Evolutionary conservation across 805 yeast genomes (phyloP).

Genomic region (Peterozyma xylosa): DNA sequence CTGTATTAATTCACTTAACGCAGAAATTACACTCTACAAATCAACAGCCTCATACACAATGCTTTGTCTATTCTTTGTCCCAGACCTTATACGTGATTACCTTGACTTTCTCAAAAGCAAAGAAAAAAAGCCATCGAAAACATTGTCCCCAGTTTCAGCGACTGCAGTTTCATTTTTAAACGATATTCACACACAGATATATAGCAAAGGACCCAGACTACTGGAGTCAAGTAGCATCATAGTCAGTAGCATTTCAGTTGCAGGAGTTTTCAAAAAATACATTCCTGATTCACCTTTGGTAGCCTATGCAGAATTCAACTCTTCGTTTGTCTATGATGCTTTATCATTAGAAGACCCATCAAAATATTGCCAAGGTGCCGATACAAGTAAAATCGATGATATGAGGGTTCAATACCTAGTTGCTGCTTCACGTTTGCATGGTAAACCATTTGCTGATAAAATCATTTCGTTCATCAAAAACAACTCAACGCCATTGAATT

Average conservation of each 20-base stretch:
- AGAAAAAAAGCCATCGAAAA: too few relatives aligned
- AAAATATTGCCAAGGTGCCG: constrained; percentile 13
- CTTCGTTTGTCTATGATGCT: constrained; percentile 3
- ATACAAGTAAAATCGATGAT: constrained; percentile 11
- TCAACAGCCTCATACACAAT: too few relatives aligned
- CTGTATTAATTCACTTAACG: neutral
- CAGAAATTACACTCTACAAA: too few relatives aligned
- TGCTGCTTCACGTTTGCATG: constrained; percentile 14
- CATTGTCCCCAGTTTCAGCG: neutral
- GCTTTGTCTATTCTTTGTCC: too few relatives aligned
- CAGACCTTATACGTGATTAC: too few relatives aligned
- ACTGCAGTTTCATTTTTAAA: constrained; percentile 1
- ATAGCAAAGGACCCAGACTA: constrained; percentile 4
- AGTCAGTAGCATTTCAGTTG: constrained; percentile 8
- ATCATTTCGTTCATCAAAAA: constrained; percentile 2
- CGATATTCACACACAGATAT: constrained; percentile 2
- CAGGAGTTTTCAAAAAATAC: constrained; percentile 3
- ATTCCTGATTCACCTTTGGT: constrained; percentile 4
- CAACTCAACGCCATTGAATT: constrained; percentile 3
- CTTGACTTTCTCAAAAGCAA: too few relatives aligned
- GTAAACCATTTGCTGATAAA: neutral
- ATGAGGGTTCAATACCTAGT: constrained; percentile 19
- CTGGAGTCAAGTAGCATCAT: constrained; percentile 2
- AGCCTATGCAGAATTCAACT: constrained; percentile 1
- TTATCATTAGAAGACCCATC: constrained; percentile 8